Conservation (phyloP, 805 yeast genomes). For the Blastobotrys peoriensis region DNA sequence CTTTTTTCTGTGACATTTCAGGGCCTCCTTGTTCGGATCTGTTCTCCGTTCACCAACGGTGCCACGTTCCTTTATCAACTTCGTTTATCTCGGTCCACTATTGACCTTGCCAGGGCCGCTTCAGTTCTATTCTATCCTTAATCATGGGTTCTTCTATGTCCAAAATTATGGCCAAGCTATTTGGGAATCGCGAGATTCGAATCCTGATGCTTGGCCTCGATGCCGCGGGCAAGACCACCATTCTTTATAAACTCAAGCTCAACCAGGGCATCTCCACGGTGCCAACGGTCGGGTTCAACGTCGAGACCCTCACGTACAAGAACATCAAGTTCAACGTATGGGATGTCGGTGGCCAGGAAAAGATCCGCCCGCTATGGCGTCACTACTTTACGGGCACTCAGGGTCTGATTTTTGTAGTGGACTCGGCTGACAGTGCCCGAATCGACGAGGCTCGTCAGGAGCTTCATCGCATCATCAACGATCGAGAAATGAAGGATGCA, state of each 20-base stretch:
- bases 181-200: slow-evolving; percentile 50
- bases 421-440: slow-evolving; percentile 66
- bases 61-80: too few relatives aligned
- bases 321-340: slow-evolving; percentile 81
- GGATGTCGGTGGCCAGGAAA: slow-evolving; percentile 96
- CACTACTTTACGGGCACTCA: slow-evolving; percentile 92
- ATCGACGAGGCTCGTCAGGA: slow-evolving; percentile 74
- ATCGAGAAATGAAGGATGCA: slow-evolving; percentile 77
- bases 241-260: slow-evolving; percentile 73
- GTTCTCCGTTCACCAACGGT: too few relatives aligned
- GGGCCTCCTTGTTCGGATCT: too few relatives aligned
- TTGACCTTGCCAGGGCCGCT: too few relatives aligned
- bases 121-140: too few relatives aligned
- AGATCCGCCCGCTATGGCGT: slow-evolving; percentile 90
- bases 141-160: slow-evolving; percentile 27
- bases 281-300: slow-evolving; percentile 93
- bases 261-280: slow-evolving; percentile 71
- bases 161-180: slow-evolving; percentile 35
- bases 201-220: slow-evolving; percentile 89
- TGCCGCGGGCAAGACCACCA: slow-evolving; percentile 89
- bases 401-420: slow-evolving; percentile 87
- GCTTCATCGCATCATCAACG: slow-evolving; percentile 68
- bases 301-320: slow-evolving; percentile 76
- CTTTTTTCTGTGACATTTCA: too few relatives aligned
- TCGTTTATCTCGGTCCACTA: too few relatives aligned